Percentiles rank a stretch among this genome's conserved stretches.
These are phyloP conservation scores for Gamsiella multidivaricata DNA, from an alignment of 192 early-diverging fungal species.

Conservation along the genomic window DNA sequence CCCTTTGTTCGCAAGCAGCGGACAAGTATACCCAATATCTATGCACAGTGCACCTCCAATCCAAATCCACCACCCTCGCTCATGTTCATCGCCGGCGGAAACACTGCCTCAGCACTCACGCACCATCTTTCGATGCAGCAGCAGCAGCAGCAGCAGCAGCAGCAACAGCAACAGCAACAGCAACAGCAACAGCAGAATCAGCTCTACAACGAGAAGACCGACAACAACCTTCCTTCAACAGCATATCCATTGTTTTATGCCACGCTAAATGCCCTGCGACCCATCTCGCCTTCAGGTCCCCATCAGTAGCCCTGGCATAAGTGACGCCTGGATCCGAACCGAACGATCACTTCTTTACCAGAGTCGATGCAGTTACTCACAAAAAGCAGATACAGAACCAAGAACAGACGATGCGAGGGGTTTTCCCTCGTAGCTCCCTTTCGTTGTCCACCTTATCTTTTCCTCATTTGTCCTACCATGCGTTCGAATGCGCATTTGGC, in stretches of 20 bases:
- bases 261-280: conserved; percentile 28
- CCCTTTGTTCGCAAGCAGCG: conserved; percentile 52
- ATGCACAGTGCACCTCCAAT: conserved; percentile 47
- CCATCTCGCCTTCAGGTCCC: conserved; percentile 19
- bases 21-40: conserved; percentile 47
- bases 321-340: background rate
- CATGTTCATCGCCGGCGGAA: conserved; percentile 37
- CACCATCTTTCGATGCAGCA: conserved; percentile 40
- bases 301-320: conserved; percentile 12
- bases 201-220: background rate
- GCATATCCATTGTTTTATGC: conserved; percentile 41
- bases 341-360: background rate
- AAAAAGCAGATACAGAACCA: background rate
- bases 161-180: conserved; percentile 19
- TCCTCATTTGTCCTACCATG: background rate
- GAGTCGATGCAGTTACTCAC: background rate
- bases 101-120: conserved; percentile 32
- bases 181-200: conserved; percentile 2
- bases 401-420: background rate
- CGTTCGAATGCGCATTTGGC: too few species aligned
- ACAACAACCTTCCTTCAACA: conserved; percentile 10
- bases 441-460: conserved; percentile 7
- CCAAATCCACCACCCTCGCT: conserved; percentile 42
- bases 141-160: conserved; percentile 32
- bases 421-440: background rate